Evolutionary conservation across 192 early-diverging fungal species (phyloP), one percentile per base, ranked within the genome.

Genomic region (Podila clonocystis): DNA sequence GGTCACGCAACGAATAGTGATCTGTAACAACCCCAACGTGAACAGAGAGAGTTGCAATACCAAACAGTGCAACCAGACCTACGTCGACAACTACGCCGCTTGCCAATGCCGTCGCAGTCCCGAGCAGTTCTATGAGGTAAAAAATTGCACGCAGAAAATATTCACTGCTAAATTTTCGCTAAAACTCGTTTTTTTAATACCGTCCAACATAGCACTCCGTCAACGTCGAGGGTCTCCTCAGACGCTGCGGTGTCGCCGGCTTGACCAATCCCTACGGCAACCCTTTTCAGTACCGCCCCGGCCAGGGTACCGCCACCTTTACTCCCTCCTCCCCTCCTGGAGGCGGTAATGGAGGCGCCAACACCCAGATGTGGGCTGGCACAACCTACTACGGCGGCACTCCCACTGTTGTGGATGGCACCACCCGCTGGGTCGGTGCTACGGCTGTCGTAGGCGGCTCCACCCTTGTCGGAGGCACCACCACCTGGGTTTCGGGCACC

Each of bases 261-360:
- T 61, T 69, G 29, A 61, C 6, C 58, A 69, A 69, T 38, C 68
- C 68, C 17, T 69, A 50, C 20, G 68, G 68, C 24, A 61, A 20
- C 58, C 58, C 58, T 15, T 33, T 1, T 29, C 68, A 50, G 38
- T 69, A 69, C 48, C 34, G 58, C 13, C 58, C 68, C 41, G 68
- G 68, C n/a, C 67, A 69, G 28, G 67, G 67, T n/a, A 69, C 67
- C 34, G 36, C 58, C 26, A 59, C 41, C 55, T 69, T 69, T 31
- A 12, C n/a, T 11, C 67, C 67, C 13, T 15, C 38, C 22, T 19
- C 62, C 19, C 13, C 61, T 20, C 13, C 62, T n/a, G n/a, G n/a
- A 1, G 20, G 1, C n/a, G 36, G 9, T 24, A 20, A 8, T 4
- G 62, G 15, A 9, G 33, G 2, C 9, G 41, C 4, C 41, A 11